Conservation (phyloP, 2,329 filamentous ascomycete genomes). For the Coleophoma crateriformis region DNA sequence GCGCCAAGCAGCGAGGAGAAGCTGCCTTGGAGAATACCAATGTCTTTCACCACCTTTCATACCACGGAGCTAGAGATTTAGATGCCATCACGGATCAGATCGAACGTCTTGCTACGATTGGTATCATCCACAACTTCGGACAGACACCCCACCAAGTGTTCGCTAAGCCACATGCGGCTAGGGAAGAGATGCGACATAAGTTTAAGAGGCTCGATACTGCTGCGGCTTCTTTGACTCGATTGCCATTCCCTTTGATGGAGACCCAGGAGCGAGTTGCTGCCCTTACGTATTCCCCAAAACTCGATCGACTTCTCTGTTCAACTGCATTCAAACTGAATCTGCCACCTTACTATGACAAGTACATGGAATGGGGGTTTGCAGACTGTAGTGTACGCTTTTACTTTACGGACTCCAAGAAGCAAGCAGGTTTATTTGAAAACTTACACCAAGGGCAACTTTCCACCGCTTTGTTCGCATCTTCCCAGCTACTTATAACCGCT, state of each 20-base stretch:
- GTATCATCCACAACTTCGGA: slow-evolving; percentile 97
- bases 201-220: slow-evolving; percentile 70
- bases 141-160: slow-evolving; percentile 97
- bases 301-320: slow-evolving; percentile 78
- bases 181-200: slow-evolving; percentile 62
- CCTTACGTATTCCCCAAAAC: slow-evolving; percentile 70
- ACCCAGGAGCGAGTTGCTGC: slow-evolving; percentile 74
- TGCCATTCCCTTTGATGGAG: slow-evolving; percentile 71
- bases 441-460: slow-evolving; percentile 88
- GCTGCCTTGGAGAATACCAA: slow-evolving; percentile 88
- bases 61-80: slow-evolving; percentile 87
- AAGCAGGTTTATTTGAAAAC: slow-evolving; percentile 87
- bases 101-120: slow-evolving; percentile 82
- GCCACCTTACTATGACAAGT: slow-evolving; percentile 81
- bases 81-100: slow-evolving; percentile 86
- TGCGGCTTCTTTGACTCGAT: slow-evolving; percentile 68
- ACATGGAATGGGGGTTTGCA: slow-evolving; percentile 92
- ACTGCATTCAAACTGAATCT: slow-evolving; percentile 83
- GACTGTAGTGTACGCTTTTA: slow-evolving; percentile 93
- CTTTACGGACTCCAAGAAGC: slow-evolving; percentile 73
- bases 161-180: slow-evolving; percentile 69
- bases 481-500: slow-evolving; percentile 83
- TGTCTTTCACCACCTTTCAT: slow-evolving; percentile 93
- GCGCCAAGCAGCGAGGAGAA: slow-evolving; percentile 88
- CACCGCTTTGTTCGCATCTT: slow-evolving; percentile 78